Evolutionary conservation across 345 rosid genomes (phyloP).

Genomic region (Cardamine chenopodiifolia): DNA sequence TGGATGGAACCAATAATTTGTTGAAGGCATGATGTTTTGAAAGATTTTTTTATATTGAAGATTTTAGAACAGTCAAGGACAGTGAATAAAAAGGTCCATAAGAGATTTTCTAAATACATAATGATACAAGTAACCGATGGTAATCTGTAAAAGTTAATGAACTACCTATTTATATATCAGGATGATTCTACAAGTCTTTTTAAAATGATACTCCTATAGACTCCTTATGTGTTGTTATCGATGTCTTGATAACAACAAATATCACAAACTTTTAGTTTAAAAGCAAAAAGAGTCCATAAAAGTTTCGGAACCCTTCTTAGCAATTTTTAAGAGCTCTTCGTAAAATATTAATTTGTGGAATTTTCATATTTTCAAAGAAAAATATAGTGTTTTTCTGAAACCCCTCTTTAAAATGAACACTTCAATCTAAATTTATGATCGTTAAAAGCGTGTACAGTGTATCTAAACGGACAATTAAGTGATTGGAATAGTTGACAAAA

Average conservation of each 20-base stretch:
- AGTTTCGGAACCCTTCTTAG: not conserved
- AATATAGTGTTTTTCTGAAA: not conserved
- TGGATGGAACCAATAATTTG: not conserved
- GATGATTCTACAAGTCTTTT: not conserved
- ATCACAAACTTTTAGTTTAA: not conserved
- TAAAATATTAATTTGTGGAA: not conserved
- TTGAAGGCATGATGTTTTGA: not conserved
- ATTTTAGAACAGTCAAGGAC: not conserved
- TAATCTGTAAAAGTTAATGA: not conserved
- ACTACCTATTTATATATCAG: not conserved
- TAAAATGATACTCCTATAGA: not conserved
- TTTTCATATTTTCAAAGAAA: not conserved
- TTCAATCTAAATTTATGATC: not conserved
- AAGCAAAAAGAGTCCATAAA: not conserved
- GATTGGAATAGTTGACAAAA: slow-evolving; percentile 33
- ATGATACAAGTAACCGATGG: not conserved
- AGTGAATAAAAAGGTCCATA: not conserved
- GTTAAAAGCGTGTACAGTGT: slow-evolving; percentile 15
- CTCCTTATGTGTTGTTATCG: not conserved
- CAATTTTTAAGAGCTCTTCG: not conserved
- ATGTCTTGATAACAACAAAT: not conserved
- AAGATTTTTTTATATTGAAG: not conserved
- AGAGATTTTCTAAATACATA: not conserved
- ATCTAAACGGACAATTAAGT: slow-evolving; percentile 31
- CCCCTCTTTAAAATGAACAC: not conserved